These are phyloP conservation scores for Venturiaceae sp. DNA, from an alignment of 2,329 filamentous ascomycete genomes.

Conservation along the genomic window DNA sequence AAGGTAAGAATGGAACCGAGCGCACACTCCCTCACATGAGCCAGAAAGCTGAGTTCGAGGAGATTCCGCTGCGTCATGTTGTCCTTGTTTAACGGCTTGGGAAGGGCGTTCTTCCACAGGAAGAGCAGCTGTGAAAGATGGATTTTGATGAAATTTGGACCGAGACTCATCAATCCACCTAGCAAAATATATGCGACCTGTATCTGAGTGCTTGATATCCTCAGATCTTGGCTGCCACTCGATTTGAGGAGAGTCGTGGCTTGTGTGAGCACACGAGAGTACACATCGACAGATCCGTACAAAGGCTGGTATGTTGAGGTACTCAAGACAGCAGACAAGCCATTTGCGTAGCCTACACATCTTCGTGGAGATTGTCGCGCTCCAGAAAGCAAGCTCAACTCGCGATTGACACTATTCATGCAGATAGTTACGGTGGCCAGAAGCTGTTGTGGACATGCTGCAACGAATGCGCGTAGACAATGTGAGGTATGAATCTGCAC, in stretches of 20 bases:
- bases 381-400: constrained; percentile 66
- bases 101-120: constrained; percentile 94
- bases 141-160: constrained; percentile 97
- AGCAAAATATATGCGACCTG: constrained; percentile 98
- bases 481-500: constrained; percentile 86
- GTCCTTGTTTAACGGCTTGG: constrained; percentile 88
- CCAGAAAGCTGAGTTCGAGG: constrained; percentile 83
- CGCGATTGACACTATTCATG: constrained; percentile 87
- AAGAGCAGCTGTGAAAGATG: constrained; percentile 88
- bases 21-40: constrained; percentile 91
- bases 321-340: constrained; percentile 81
- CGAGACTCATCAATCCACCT: constrained; percentile 90
- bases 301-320: constrained; percentile 80
- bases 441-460: constrained; percentile 87
- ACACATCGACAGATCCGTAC: constrained; percentile 92
- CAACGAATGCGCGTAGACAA: constrained; percentile 76
- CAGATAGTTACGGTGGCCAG: constrained; percentile 87
- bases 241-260: constrained; percentile 88
- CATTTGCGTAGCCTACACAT: constrained; percentile 87
- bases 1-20: constrained; percentile 87
- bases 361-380: constrained; percentile 70
- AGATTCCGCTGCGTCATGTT: constrained; percentile 75
- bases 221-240: constrained; percentile 79
- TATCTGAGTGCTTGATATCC: constrained; percentile 86
- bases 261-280: constrained; percentile 82